These are phyloP conservation scores for Drechmeria coniospora DNA, from an alignment of 2,329 filamentous ascomycete species.

Conservation along the genomic window DNA sequence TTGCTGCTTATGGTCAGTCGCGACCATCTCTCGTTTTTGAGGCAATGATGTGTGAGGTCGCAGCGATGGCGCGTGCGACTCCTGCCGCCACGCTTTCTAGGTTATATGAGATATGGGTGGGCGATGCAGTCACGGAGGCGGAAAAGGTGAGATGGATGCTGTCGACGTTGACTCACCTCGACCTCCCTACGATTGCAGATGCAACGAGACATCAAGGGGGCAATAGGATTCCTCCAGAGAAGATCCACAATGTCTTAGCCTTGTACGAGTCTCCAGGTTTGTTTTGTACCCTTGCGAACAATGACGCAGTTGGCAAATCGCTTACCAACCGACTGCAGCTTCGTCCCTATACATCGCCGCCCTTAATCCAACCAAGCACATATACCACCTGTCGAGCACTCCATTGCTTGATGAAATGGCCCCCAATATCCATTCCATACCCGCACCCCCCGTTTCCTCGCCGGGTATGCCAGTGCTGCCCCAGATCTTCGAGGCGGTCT, in stretches of 20 bases:
- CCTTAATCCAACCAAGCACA: slow-evolving; percentile 20
- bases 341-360: slow-evolving; percentile 34
- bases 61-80: slow-evolving; percentile 4
- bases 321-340: slow-evolving; percentile 15
- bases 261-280: slow-evolving; percentile 37
- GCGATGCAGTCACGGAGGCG: slow-evolving; percentile 10
- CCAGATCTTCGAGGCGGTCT: slow-evolving; percentile 30
- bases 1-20: no score
- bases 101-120: slow-evolving; percentile 4
- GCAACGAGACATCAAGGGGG: background rate
- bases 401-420: slow-evolving; percentile 22
- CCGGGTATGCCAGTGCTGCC: slow-evolving; percentile 22
- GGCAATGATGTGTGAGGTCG: slow-evolving; percentile 2
- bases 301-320: background rate
- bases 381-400: slow-evolving; percentile 30
- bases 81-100: slow-evolving; percentile 6
- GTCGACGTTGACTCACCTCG: slow-evolving; percentile 34
- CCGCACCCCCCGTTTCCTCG: slow-evolving; percentile 21
- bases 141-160: slow-evolving; percentile 35
- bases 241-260: slow-evolving; percentile 22
- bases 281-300: background rate
- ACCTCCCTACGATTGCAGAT: no score
- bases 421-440: slow-evolving; percentile 23
- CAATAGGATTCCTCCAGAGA: slow-evolving; percentile 1
- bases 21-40: slow-evolving; percentile 1